Base-by-base conservation (phyloP, 139 green algal genomes). In the Pleodorina starrii region DNA sequence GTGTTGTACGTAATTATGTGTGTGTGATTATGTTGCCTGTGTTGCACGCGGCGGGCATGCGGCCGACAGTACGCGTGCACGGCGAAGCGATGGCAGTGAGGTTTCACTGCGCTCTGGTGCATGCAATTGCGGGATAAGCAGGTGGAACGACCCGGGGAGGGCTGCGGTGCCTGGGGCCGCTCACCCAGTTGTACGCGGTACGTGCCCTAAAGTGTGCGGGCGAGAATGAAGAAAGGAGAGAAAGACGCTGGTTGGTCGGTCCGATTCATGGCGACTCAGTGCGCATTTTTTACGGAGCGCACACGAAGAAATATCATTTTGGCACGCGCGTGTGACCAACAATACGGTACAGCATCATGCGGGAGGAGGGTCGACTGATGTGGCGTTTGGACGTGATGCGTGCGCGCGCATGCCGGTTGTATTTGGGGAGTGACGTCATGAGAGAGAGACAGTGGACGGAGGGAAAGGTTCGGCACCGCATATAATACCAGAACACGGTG, bases 301-400 rank as follows among this genome's bases (percentile, higher is more conserved):
- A 66, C 21, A 66, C 54, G 54, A 66, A 66, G 54, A 66, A 66
- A 66, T n/a, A n/a, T 66, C 54, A 12, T 66, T 66, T 66, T 66
- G 29, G 54, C 54, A 66, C 29, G 54, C 54, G 54, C 29, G 54
- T 60, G 7, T n/a, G n/a, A n/a, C n/a, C n/a, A n/a, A n/a, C n/a
- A n/a, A n/a, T n/a, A n/a, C n/a, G n/a, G n/a, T n/a, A n/a, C n/a
- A n/a, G n/a, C n/a, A n/a, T n/a, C n/a, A n/a, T n/a, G n/a, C n/a
- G n/a, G n/a, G n/a, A n/a, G n/a, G n/a, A n/a, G n/a, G n/a, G n/a
- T n/a, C n/a, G n/a, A n/a, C n/a, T n/a, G n/a, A n/a, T n/a, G n/a
- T n/a, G n/a, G n/a, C n/a, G n/a, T n/a, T n/a, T n/a, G n/a, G n/a
- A n/a, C n/a, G n/a, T n/a, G n/a, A n/a, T n/a, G n/a, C n/a, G n/a